Evolutionary conservation across 2,329 filamentous ascomycete genomes (phyloP).

Genomic region (Alternaria sp.): DNA sequence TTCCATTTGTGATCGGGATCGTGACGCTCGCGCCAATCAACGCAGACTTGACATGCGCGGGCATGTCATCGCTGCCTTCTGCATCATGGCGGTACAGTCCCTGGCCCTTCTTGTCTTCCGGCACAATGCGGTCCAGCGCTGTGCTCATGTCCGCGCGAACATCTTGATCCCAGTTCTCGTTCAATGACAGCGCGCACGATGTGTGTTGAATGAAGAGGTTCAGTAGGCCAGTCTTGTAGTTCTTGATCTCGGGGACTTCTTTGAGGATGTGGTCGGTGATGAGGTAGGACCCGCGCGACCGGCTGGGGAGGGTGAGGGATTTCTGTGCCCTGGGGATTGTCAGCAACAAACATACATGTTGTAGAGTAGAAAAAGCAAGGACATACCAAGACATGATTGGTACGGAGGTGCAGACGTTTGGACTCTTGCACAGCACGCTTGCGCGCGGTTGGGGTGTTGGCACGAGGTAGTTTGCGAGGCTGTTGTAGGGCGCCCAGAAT

Average conservation of each 20-base stretch:
- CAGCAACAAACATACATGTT: background rate
- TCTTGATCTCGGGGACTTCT: slow-evolving; percentile 77
- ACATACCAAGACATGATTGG: slow-evolving; percentile 42
- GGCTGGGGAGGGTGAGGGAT: slow-evolving; percentile 77
- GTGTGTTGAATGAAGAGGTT: slow-evolving; percentile 97
- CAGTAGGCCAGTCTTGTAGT: slow-evolving; percentile 76
- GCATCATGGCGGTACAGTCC: slow-evolving; percentile 82
- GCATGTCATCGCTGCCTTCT: slow-evolving; percentile 93
- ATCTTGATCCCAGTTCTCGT: slow-evolving; percentile 88
- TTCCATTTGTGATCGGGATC: slow-evolving; percentile 88
- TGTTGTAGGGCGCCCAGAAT: slow-evolving; percentile 46
- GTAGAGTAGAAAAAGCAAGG: background rate
- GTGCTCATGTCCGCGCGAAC: slow-evolving; percentile 95
- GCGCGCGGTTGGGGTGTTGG: slow-evolving; percentile 24
- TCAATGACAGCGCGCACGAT: slow-evolving; percentile 85
- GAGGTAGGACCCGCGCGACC: slow-evolving; percentile 84
- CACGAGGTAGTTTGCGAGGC: slow-evolving; percentile 34
- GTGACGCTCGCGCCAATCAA: slow-evolving; percentile 88
- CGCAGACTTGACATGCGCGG: slow-evolving; percentile 91
- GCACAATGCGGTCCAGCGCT: slow-evolving; percentile 87
- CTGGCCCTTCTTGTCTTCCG: slow-evolving; percentile 67
- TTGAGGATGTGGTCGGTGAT: slow-evolving; percentile 77
- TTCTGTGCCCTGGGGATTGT: slow-evolving; percentile 69
- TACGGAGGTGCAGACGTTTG: slow-evolving; percentile 33
- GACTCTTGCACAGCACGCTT: slow-evolving; percentile 32